Evolutionary conservation across 2,329 filamentous ascomycete genomes (phyloP), one percentile per base, ranked within the genome.

Genomic region (Paracamarosporium sp.): DNA sequence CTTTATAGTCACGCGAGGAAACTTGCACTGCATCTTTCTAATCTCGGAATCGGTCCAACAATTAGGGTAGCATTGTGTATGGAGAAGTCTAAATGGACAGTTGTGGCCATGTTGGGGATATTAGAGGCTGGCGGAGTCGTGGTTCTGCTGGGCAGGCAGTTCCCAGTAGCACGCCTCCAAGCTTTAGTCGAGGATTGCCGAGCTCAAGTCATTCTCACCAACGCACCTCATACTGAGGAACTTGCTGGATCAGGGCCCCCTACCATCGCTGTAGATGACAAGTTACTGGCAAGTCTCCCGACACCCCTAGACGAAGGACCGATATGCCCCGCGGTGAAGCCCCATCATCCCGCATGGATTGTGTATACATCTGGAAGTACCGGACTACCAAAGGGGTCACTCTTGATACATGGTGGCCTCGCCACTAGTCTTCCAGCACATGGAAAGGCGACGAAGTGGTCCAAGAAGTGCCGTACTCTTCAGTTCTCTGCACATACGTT

Each of bases 381-480:
- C 0, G 81, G 80, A 50, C 79, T 78, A 44, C 82, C 84, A 0
- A 84, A 85, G 53, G 86, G 85, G 2, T 82, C 87, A 15, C 84
- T 86, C 28, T 84, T 88, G 55, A 85, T 83, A 8, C 87, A 90
- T 63, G 76, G 77, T 81, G 22, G n/a, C n/a, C n/a, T n/a, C n/a
- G n/a, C n/a, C n/a, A n/a, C n/a, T n/a, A 57, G 50, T 5, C 53
- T 53, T 17, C 38, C 30, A 60, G 38, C 9, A 33, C 36, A 2
- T 17, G 13, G 5, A n/a, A 17, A 17, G 4, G 11, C n/a, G n/a
- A 40, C 17, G 15, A 20, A 13, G 82, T 40, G 22, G 36, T 31
- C 85, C 51, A 78, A 75, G 56, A 75, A 65, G 4, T 72, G 70
- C 1, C 80, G 88, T 4, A 82, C 86, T 4, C 78, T 87, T 9